A percentile compares a stretch with the other conserved stretches of the same genome.
phyloP scores from a whole-genome alignment of 805 yeast species.

The Saturnispora halmiae region DNA sequence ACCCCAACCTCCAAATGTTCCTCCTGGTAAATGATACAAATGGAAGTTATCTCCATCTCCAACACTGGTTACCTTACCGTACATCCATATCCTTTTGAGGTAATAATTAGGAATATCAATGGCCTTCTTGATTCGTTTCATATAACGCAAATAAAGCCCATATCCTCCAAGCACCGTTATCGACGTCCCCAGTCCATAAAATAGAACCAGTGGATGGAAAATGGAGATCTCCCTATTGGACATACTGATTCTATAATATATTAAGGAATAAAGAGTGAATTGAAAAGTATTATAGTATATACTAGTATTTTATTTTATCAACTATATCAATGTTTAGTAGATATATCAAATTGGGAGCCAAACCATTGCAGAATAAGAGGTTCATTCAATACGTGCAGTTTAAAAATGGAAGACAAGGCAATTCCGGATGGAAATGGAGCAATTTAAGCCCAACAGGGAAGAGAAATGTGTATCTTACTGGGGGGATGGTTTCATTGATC shows the following conservation, averaged over 20 bases:
- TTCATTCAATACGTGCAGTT: slow-evolving; percentile 5
- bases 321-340: neutral
- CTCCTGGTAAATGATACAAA: slow-evolving; percentile 91
- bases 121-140: slow-evolving; percentile 44
- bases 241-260: slow-evolving; percentile 9
- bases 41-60: slow-evolving; percentile 96
- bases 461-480: slow-evolving; percentile 10
- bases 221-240: slow-evolving; percentile 15
- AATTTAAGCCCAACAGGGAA: slow-evolving; percentile 11
- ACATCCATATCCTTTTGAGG: slow-evolving; percentile 37
- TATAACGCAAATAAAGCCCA: slow-evolving; percentile 34
- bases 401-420: slow-evolving; percentile 8
- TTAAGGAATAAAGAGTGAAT: too few species aligned
- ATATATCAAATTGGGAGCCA: neutral
- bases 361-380: neutral
- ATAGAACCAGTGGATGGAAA: slow-evolving; percentile 24
- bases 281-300: too few species aligned
- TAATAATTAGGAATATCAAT: slow-evolving; percentile 39
- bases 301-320: too few species aligned
- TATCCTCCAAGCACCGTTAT: slow-evolving; percentile 33
- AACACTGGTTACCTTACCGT: slow-evolving; percentile 78
- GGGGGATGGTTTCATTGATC: slow-evolving; percentile 20
- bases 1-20: slow-evolving; percentile 83
- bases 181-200: slow-evolving; percentile 26
- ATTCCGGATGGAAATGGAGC: slow-evolving; percentile 7